Percentiles rank a stretch among this genome's conserved stretches.
These are phyloP conservation scores for Quercus phellos DNA, from an alignment of 331 rosid species.

Conservation along the genomic window DNA sequence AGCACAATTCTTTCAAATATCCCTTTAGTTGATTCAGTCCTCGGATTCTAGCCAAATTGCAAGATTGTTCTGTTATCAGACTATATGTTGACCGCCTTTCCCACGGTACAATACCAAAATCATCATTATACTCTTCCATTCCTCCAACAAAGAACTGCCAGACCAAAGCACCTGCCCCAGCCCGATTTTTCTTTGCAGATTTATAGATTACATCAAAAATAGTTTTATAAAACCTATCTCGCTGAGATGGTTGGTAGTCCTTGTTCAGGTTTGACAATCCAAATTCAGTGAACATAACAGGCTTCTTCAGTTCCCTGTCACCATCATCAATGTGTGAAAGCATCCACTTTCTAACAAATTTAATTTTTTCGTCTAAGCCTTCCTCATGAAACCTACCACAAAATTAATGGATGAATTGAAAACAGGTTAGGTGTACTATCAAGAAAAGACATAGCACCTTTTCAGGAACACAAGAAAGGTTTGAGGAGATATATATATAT, in stretches of 20 bases:
- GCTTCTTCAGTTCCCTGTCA: slow-evolving; percentile 62
- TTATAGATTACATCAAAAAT: slow-evolving; percentile 55
- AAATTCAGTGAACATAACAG: slow-evolving; percentile 85
- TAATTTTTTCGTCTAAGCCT: slow-evolving; percentile 59
- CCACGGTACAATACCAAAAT: slow-evolving; percentile 70
- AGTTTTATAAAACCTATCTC: slow-evolving; percentile 52
- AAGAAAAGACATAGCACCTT: not conserved
- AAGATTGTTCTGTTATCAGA: slow-evolving; percentile 57
- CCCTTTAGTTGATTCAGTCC: slow-evolving; percentile 39
- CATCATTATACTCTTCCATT: slow-evolving; percentile 76
- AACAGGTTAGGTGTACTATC: not conserved
- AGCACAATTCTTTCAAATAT: slow-evolving; percentile 50
- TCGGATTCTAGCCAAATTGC: slow-evolving; percentile 59
- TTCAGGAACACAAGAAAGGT: not conserved
- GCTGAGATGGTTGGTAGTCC: slow-evolving; percentile 47
- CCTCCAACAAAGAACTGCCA: slow-evolving; percentile 87
- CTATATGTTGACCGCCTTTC: slow-evolving; percentile 46
- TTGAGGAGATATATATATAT: not conserved
- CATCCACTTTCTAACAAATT: slow-evolving; percentile 88
- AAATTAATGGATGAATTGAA: not conserved
- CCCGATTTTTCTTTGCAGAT: slow-evolving; percentile 66
- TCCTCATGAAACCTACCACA: slow-evolving; percentile 62
- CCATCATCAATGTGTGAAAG: slow-evolving; percentile 94
- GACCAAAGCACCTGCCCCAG: slow-evolving; percentile 88
- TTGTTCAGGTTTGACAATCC: slow-evolving; percentile 61